Conservation (phyloP, 2,329 filamentous ascomycete species). For the Colletotrichum melonis region DNA sequence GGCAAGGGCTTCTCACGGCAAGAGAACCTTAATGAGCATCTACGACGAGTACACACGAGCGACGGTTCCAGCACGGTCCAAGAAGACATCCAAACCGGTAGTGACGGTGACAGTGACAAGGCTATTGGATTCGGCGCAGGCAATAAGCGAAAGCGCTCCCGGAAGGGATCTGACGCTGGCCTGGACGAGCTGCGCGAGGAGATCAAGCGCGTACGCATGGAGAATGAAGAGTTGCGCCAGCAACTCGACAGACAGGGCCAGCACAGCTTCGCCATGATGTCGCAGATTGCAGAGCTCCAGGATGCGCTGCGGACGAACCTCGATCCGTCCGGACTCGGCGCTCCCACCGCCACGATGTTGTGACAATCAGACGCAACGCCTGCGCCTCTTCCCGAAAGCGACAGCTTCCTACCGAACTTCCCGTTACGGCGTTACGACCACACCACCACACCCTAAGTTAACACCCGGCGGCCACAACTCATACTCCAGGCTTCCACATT, state of each 20-base stretch:
- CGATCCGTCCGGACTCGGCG: conserved; percentile 43
- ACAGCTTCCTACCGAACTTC: conserved; percentile 7
- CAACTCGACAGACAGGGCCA: conserved; percentile 62
- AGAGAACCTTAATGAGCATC: conserved; percentile 93
- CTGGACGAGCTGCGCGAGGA: conserved; percentile 71
- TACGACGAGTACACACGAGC: conserved; percentile 85
- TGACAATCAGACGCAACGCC: conserved; percentile 36
- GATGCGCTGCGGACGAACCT: conserved; percentile 49
- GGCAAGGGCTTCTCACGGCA: conserved; percentile 92
- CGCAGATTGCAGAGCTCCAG: conserved; percentile 59
- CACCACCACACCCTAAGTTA: conserved; percentile 17
- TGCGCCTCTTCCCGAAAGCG: conserved; percentile 11
- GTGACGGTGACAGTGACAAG: conserved; percentile 60
- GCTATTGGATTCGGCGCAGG: conserved; percentile 44
- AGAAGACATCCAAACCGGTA: conserved; percentile 49
- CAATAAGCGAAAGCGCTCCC: conserved; percentile 60
- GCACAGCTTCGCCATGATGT: conserved; percentile 59
- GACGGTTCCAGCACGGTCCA: conserved; percentile 51
- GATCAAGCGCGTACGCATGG: conserved; percentile 73
- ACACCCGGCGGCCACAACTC: conserved; percentile 17
- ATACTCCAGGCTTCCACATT: conserved; percentile 22
- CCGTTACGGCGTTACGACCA: conserved; percentile 29
- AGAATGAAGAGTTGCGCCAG: conserved; percentile 69
- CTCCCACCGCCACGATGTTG: conserved; percentile 55
- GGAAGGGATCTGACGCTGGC: conserved; percentile 49